Base-by-base conservation (phyloP, 768 basidiomycete genomes). In the Lactarius sanguifluus region DNA sequence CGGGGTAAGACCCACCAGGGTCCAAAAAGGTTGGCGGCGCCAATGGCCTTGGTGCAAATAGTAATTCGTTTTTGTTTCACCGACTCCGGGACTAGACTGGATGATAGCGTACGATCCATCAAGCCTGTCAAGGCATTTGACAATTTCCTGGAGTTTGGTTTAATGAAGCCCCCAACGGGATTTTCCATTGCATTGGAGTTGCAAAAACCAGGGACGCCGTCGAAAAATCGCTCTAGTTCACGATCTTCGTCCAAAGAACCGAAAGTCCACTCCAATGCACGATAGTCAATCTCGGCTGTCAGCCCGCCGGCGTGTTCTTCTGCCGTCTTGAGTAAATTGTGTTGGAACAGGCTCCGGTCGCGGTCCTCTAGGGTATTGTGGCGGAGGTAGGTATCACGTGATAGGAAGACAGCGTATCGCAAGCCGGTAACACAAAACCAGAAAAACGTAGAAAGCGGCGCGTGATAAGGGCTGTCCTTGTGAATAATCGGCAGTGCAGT, bases 101-200 rank as follows among this genome's bases (percentile, higher is more conserved):
- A 63, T 16, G 57, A n/a, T 18, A 66, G 38, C 30, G 65, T 66
- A n/a, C 65, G 61, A 18, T 66, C 12, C 61, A 66, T 66, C 47
- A 62, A 20, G n/a, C 7, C 61, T 1, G 34, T 36, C 57, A 66
- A 58, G 16, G 38, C 57, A 10, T 3, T 5, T 30, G 45, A 50
- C 23, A 66, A 20, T 15, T 2, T 30, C 60, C 1, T 57, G 40
- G 23, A 16, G 55, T 65, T n/a, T 16, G 2, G 54, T 23, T 1
- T 38, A 32, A 66, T 32, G 56, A 66, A 61, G 5, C 25, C 43
- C 5, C 2, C 47, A 7, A 5, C 4, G 20, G 36, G 12, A 34
- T 50, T 23, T 15, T 20, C 15, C 8, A 65, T 8, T 9, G 36
- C n/a, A n/a, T 6, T 12, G 7, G 65, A 62, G 30, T 1, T 8